Conservation (phyloP, 2,329 filamentous ascomycete species). For the Aspergillus sp. region DNA sequence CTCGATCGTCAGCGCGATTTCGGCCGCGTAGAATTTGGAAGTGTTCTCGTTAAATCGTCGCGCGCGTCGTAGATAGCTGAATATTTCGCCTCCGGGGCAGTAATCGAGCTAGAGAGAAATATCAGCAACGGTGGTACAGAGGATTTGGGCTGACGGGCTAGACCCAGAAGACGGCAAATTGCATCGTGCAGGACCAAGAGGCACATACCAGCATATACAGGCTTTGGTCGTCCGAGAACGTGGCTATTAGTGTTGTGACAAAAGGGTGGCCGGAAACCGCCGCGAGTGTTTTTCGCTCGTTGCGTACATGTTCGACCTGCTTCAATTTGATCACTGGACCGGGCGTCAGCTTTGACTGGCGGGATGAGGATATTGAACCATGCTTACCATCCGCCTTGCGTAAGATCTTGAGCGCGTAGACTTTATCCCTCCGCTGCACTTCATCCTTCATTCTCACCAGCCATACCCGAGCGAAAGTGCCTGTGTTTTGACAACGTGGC, state of each 20-base stretch:
- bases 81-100: conserved; percentile 67
- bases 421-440: conserved; percentile 34
- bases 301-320: conserved; percentile 68
- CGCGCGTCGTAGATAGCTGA: conserved; percentile 63
- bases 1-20: conserved; percentile 65
- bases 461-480: conserved; percentile 54
- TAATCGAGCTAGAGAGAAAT: conserved; percentile 55
- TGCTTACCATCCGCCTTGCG: conserved; percentile 50
- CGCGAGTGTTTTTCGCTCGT: conserved; percentile 63
- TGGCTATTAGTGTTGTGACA: conserved; percentile 64
- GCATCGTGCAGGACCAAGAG: neutral
- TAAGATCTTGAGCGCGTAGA: conserved; percentile 52
- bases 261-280: conserved; percentile 65
- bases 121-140: conserved; percentile 17
- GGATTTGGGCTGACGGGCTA: neutral
- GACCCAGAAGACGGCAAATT: neutral
- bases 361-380: neutral
- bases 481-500: conserved; percentile 25
- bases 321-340: conserved; percentile 57
- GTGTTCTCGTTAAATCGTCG: conserved; percentile 63
- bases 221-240: conserved; percentile 63
- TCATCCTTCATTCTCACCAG: conserved; percentile 44
- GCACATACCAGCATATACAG: conserved; percentile 52
- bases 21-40: conserved; percentile 65
- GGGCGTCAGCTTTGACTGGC: neutral